Evolutionary conservation across 768 basidiomycete genomes (phyloP), one percentile per base, ranked within the genome.

Genomic region (Neoboletus brunneissimus): DNA sequence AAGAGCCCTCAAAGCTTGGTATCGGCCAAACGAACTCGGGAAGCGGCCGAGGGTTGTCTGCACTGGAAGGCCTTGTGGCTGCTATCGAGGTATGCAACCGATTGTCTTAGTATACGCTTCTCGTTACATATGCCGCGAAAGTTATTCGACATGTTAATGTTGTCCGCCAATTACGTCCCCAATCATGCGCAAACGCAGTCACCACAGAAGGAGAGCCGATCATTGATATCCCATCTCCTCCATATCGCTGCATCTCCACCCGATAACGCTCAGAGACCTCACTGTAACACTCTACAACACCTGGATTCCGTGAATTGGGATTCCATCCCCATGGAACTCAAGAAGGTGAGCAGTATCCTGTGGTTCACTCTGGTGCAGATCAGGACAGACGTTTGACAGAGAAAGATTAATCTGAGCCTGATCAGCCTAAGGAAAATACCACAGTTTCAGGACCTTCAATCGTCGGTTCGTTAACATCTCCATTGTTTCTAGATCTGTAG

Each of bases 1-100:
- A 76, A 18, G 77, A 83, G 0, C 76, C 79, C 4, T 59, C 65
- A 12, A 78, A 76, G 32, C 70, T 86, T 7, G 87, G 85, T 2
- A 75, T 89, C 18, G 87, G 87, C 4, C 72, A 76, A 55, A 82
- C 82, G 1, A 76, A 75, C 44, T 77, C 77, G 9, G 80, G 79
- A 7, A 77, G 77, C 1, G 64, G 67, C 9, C 67, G 67, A 29
- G 87, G 87, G 1, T 79, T 88, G 80, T 85, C 86, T 27, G 84
- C 85, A 5, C 71, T 91, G 8, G 89, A 91, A 55, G 89, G 85
- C 9, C 67, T 88, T 13, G 84, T 87, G 15, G 84, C 87, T 18
- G 84, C 83, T 32, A 70, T 89, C 23, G 88, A 90, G 77, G 88
- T 88, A 51, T 52, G 73, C 22, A 13, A 4, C 16, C n/a, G 15